Evolutionary conservation across 2,329 filamentous ascomycete species (phyloP).

Genomic region (Botrytis aclada): DNA sequence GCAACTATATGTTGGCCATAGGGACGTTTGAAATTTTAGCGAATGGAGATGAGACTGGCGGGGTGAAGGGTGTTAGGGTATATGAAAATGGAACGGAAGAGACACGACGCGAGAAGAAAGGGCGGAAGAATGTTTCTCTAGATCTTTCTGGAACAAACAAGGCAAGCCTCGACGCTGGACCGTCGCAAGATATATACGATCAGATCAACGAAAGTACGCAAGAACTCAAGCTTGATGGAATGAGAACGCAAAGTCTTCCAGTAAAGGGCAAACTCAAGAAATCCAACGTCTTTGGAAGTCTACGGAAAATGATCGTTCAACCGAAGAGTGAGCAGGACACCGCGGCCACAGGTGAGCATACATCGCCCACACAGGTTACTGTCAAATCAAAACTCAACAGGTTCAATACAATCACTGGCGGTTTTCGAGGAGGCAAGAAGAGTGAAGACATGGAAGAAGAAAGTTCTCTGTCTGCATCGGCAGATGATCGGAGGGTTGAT

Average conservation of each 20-base stretch:
- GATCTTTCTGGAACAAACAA: background rate
- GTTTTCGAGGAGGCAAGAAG: background rate
- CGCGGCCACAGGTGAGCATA: background rate
- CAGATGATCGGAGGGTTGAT: background rate
- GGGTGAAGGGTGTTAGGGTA: background rate
- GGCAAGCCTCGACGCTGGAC: background rate
- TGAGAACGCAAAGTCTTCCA: background rate
- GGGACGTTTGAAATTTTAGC: slow-evolving; percentile 5
- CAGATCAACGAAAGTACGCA: no score
- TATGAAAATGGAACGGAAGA: background rate
- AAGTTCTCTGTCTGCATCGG: background rate
- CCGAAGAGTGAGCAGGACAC: slow-evolving; percentile 14
- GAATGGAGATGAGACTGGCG: background rate
- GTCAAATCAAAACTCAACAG: background rate
- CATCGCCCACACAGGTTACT: background rate
- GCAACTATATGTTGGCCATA: background rate
- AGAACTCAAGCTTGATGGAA: background rate
- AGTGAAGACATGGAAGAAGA: background rate
- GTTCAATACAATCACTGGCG: background rate
- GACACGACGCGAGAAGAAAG: slow-evolving; percentile 1
- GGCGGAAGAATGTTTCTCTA: background rate
- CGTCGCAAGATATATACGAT: background rate
- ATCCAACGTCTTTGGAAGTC: background rate
- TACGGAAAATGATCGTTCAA: slow-evolving; percentile 2
- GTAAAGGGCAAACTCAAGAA: background rate